phyloP scores from a whole-genome alignment of 2,329 filamentous ascomycete species.

The Alternaria conjuncta region DNA sequence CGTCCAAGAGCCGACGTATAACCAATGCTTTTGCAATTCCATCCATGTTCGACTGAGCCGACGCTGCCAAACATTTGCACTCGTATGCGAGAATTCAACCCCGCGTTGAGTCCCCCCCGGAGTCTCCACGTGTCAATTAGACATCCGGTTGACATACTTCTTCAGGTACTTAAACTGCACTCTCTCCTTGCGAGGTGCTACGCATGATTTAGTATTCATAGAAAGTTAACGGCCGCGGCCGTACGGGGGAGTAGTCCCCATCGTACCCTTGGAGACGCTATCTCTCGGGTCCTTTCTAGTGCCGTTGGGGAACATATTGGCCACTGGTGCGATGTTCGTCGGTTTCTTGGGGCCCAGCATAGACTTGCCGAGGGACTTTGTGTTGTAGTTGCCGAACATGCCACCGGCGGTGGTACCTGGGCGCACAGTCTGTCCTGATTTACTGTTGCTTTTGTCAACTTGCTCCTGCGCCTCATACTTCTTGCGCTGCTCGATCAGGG shows the following conservation, averaged over 20 bases:
- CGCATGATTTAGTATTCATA: neutral
- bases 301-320: conserved; percentile 21
- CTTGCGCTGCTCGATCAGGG: neutral
- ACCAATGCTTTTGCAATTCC: neutral
- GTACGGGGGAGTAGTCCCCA: neutral
- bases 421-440: neutral
- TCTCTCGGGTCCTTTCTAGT: conserved; percentile 12
- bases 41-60: neutral
- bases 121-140: neutral
- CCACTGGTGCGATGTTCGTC: conserved; percentile 23
- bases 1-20: neutral
- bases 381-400: conserved; percentile 4
- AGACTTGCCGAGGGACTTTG: conserved; percentile 17
- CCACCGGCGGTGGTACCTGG: neutral
- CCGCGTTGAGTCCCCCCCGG: neutral
- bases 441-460: neutral
- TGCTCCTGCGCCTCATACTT: neutral
- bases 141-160: neutral
- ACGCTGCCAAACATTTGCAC: neutral
- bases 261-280: neutral
- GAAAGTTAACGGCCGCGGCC: neutral
- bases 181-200: neutral
- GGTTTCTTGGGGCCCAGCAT: conserved; percentile 23
- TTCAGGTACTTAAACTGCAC: neutral
- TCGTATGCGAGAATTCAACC: neutral